phyloP scores from a whole-genome alignment of 495 filamentous ascomycete species.

The Talaromyces thailandensis region DNA sequence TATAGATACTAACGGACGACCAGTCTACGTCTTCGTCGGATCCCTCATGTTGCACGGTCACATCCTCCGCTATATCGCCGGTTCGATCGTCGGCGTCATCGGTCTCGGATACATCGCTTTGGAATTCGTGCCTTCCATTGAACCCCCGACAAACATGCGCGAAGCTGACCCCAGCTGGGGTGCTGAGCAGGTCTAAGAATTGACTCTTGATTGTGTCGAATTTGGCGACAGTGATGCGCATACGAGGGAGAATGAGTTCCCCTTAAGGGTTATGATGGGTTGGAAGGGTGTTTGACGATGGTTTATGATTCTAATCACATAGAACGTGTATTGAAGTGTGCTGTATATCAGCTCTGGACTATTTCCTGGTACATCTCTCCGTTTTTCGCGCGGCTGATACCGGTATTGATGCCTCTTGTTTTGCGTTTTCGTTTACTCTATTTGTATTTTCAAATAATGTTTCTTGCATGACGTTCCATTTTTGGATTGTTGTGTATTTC shows the following conservation, averaged over 20 bases:
- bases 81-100: conserved; percentile 62
- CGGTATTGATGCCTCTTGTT: not conserved
- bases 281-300: not conserved
- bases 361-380: not conserved
- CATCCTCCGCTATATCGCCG: conserved; percentile 51
- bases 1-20: conserved; percentile 15
- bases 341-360: not conserved
- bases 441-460: not conserved
- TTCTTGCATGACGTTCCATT: not conserved
- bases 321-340: not conserved
- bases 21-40: conserved; percentile 96
- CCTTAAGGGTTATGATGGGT: not conserved
- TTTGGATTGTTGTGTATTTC: not conserved
- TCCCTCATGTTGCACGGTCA: conserved; percentile 64
- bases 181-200: conserved; percentile 70
- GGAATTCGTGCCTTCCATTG: conserved; percentile 92
- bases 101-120: conserved; percentile 74
- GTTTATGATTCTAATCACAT: not conserved
- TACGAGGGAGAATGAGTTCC: not conserved
- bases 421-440: not conserved
- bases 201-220: not conserved
- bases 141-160: conserved; percentile 97
- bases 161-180: conserved; percentile 86
- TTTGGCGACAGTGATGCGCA: not conserved
- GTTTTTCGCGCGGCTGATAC: not conserved